Evolutionary conservation across 2,329 filamentous ascomycete genomes (phyloP).

Genomic region (Aspergillus texensis): DNA sequence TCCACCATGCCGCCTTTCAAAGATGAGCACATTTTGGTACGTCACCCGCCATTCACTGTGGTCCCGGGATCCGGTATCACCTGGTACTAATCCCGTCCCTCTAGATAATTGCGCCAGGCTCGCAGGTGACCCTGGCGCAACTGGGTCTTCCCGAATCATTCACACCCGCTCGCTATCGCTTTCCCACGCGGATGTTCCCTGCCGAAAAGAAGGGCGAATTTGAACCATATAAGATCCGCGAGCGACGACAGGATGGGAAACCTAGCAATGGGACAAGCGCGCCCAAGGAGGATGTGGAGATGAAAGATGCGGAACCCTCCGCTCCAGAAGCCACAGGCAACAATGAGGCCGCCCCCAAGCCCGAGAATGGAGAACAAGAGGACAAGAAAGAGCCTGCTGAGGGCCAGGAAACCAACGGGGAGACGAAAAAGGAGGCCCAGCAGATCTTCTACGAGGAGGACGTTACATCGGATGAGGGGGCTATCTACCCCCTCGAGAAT

Average conservation of each 20-base stretch:
- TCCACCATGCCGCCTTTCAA: conserved; percentile 53
- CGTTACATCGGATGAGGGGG: conserved; percentile 81
- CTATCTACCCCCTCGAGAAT: conserved; percentile 80
- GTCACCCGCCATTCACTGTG: conserved; percentile 16
- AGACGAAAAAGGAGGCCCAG: conserved; percentile 39
- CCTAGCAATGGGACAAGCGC: conserved; percentile 30
- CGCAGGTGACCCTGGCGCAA: conserved; percentile 87
- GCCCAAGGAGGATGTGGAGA: conserved; percentile 46
- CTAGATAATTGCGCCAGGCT: conserved; percentile 66
- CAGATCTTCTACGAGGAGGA: conserved; percentile 81
- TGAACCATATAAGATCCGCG: conserved; percentile 78
- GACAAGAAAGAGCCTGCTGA: conserved; percentile 34
- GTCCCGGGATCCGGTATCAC: neutral
- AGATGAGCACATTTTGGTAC: conserved; percentile 56
- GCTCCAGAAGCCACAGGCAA: conserved; percentile 22
- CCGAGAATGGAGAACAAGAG: conserved; percentile 26
- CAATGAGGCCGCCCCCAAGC: conserved; percentile 15
- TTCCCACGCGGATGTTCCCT: conserved; percentile 92
- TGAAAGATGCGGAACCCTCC: conserved; percentile 46
- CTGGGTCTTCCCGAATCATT: conserved; percentile 87
- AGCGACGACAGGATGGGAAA: conserved; percentile 42
- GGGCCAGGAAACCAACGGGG: conserved; percentile 25
- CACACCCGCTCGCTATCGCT: conserved; percentile 81
- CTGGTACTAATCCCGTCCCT: conserved; percentile 11
- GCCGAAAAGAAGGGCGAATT: conserved; percentile 75